Percentiles rank a stretch among this genome's conserved stretches.
Evolutionary conservation across 352 stramenopile genomes (phyloP).

Genomic region (Aphanomyces cochlioides): DNA sequence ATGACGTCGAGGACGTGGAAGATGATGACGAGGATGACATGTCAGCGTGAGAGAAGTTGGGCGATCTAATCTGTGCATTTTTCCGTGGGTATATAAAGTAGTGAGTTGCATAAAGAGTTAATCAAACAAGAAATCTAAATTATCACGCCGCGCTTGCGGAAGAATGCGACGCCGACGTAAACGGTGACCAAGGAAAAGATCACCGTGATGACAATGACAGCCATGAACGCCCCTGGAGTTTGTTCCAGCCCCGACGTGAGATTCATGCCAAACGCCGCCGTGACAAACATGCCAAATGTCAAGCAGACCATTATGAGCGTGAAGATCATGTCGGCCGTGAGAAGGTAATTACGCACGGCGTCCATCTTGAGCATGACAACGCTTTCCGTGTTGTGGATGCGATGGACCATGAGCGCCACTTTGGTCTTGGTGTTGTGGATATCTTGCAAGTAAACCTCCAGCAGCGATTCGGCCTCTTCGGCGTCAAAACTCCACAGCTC

Average conservation of each 20-base stretch:
- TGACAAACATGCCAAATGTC: constrained; percentile 61
- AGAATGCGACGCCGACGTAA: constrained; percentile 54
- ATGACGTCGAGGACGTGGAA: too few relatives aligned
- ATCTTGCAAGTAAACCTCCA: constrained; percentile 77
- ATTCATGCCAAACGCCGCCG: constrained; percentile 75
- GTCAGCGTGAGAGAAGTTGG: too few relatives aligned
- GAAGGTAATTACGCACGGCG: constrained; percentile 76
- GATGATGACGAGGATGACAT: too few relatives aligned
- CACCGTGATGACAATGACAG: constrained; percentile 45
- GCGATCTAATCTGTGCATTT: too few relatives aligned
- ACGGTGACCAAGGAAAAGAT: constrained; percentile 42
- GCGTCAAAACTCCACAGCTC: constrained; percentile 67
- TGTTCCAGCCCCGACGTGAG: constrained; percentile 50
- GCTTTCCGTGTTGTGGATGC: constrained; percentile 73
- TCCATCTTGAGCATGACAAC: constrained; percentile 77
- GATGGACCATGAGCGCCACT: constrained; percentile 61
- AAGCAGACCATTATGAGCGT: constrained; percentile 60
- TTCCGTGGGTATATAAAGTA: too few relatives aligned
- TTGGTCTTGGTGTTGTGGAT: constrained; percentile 79
- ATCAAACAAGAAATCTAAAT: constrained; percentile 32
- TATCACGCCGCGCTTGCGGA: constrained; percentile 65
- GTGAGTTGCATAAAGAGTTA: too few relatives aligned
- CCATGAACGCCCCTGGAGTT: constrained; percentile 52
- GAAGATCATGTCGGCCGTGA: constrained; percentile 68
- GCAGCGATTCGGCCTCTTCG: constrained; percentile 66